phyloP scores from a whole-genome alignment of 345 rosid species.

The Salix brachista region DNA sequence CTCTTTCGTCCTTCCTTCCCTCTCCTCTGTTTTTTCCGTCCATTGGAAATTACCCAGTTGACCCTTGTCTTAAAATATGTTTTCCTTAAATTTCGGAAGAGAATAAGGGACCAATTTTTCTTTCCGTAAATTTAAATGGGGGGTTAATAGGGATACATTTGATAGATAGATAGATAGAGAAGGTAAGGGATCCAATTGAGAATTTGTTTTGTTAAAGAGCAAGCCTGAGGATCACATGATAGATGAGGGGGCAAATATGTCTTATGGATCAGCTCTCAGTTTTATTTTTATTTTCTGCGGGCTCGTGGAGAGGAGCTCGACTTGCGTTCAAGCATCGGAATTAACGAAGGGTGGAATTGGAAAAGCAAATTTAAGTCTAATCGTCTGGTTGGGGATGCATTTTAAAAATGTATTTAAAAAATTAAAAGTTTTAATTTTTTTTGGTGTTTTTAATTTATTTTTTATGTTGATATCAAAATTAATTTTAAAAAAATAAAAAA shows the following conservation, averaged over 20 bases:
- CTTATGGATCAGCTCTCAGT: background rate
- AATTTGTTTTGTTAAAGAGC: no score
- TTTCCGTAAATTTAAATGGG: no score
- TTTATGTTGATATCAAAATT: no score
- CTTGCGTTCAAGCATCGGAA: conserved; percentile 1
- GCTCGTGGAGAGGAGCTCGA: background rate
- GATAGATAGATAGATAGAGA: no score
- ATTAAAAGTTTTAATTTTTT: no score
- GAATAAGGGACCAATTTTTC: background rate
- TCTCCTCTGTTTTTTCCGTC: background rate
- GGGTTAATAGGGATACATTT: no score
- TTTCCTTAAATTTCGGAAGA: no score
- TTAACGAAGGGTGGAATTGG: conserved; percentile 18
- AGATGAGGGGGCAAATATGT: background rate
- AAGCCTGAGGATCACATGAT: background rate
- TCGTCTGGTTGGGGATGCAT: no score
- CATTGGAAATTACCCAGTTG: background rate
- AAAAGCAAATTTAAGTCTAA: background rate
- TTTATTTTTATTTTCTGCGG: background rate
- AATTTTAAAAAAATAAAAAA: no score
- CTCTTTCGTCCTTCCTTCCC: no score
- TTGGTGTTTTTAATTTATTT: no score
- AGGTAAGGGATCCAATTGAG: background rate
- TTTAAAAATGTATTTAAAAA: no score
- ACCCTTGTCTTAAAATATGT: background rate